These are phyloP conservation scores for Rhizopogon vinicolor DNA, from an alignment of 768 basidiomycete species.

Conservation along the genomic window DNA sequence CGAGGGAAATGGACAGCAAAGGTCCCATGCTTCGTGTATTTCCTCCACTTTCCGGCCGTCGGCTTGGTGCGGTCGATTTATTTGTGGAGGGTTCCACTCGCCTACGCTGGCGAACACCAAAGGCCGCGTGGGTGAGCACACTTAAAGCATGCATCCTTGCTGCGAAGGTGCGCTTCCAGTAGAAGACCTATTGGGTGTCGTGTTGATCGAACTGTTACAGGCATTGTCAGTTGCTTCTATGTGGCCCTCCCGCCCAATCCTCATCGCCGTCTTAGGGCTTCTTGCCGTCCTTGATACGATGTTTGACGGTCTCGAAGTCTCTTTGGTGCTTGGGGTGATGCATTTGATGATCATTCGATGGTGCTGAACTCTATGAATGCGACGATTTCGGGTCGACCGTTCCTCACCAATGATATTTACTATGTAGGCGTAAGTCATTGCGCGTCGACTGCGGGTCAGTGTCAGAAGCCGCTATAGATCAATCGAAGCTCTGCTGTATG, in stretches of 20 bases:
- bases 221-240: conserved; percentile 19
- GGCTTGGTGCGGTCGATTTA: neutral
- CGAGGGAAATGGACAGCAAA: conserved; percentile 7
- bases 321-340: conserved; percentile 32
- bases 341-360: conserved; percentile 30
- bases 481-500: too few species aligned
- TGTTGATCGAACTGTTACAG: conserved; percentile 5
- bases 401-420: too few species aligned
- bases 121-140: conserved; percentile 20
- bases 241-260: conserved; percentile 21
- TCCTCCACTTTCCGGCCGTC: conserved; percentile 2
- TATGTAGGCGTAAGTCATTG: too few species aligned
- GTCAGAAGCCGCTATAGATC: too few species aligned
- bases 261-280: conserved; percentile 23
- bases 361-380: neutral
- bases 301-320: conserved; percentile 34
- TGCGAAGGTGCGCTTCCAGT: conserved; percentile 24
- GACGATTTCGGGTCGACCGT: neutral
- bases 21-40: conserved; percentile 12
- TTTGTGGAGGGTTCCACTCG: neutral
- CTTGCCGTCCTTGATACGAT: conserved; percentile 44
- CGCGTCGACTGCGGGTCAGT: too few species aligned
- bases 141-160: conserved; percentile 32
- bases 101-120: conserved; percentile 7
- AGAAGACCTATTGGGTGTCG: neutral